Conservation (phyloP, 2,329 filamentous ascomycete species). For the Ophiostoma piceae region DNA sequence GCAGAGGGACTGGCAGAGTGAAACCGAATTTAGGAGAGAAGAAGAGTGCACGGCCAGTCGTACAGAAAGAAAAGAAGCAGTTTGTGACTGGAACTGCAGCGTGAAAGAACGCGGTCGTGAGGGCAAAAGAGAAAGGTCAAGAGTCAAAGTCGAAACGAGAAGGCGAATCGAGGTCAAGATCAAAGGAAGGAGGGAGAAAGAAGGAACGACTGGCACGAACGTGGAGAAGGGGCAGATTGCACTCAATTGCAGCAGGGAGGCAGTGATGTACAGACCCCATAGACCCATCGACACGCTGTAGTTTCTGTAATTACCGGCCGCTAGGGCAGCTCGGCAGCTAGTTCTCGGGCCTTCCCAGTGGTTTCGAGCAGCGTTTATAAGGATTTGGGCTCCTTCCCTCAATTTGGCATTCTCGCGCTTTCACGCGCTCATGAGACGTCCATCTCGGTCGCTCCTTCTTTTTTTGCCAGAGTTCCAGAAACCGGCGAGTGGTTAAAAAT, state of each 20-base stretch:
- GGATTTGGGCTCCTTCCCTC: background rate
- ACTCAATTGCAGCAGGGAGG: constrained; percentile 4
- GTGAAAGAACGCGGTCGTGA: constrained; percentile 3
- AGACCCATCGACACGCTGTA: constrained; percentile 2
- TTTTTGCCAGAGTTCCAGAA: background rate
- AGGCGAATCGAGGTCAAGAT: no score
- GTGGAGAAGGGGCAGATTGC: background rate
- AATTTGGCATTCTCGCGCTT: constrained; percentile 1
- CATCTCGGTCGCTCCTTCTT: constrained; percentile 15
- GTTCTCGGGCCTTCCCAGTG: background rate
- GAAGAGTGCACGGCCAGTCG: background rate
- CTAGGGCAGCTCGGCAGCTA: constrained; percentile 9
- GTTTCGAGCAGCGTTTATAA: background rate
- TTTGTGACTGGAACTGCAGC: constrained; percentile 5
- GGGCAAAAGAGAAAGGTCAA: background rate
- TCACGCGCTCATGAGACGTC: constrained; percentile 6
- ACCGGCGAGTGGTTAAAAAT: background rate
- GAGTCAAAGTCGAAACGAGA: background rate
- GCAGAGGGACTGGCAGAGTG: background rate
- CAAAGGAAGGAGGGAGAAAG: background rate
- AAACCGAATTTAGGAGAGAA: background rate
- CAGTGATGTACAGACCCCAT: constrained; percentile 8
- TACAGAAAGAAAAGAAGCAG: background rate
- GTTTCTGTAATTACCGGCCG: background rate
- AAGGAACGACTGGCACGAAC: background rate